phyloP scores from a whole-genome alignment of 1,284 basidiomycete species.

The Apiotrichum veenhuisii region DNA sequence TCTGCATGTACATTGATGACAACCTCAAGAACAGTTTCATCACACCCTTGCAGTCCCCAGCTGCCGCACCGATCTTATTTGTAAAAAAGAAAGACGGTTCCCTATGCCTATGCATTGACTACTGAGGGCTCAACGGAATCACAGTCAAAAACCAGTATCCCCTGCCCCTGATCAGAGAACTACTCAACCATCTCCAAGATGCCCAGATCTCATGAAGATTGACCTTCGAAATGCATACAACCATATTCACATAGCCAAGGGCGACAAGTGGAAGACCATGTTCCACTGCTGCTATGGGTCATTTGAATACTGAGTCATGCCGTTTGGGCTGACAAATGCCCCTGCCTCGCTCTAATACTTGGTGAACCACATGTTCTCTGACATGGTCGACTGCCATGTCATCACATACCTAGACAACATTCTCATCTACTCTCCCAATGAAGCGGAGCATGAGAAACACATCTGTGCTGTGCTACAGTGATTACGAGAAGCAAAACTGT shows the following conservation, averaged over 20 bases:
- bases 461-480: slow-evolving; percentile 43
- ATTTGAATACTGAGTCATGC: slow-evolving; percentile 51
- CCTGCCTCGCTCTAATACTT: slow-evolving; percentile 47
- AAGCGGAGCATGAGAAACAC: slow-evolving; percentile 41
- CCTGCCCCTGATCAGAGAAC: slow-evolving; percentile 25
- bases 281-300: slow-evolving; percentile 44
- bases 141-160: slow-evolving; percentile 47
- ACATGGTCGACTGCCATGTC: slow-evolving; percentile 31
- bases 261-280: slow-evolving; percentile 47
- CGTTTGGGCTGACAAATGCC: slow-evolving; percentile 51
- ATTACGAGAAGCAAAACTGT: slow-evolving; percentile 45
- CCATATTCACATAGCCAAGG: slow-evolving; percentile 30
- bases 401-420: slow-evolving; percentile 49
- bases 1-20: slow-evolving; percentile 48
- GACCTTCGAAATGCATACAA: slow-evolving; percentile 41
- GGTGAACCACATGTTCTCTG: slow-evolving; percentile 31
- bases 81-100: slow-evolving; percentile 54
- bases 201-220: slow-evolving; percentile 35
- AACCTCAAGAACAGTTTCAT: slow-evolving; percentile 47
- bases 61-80: slow-evolving; percentile 52
- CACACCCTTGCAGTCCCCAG: slow-evolving; percentile 31
- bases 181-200: slow-evolving; percentile 34
- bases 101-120: slow-evolving; percentile 52
- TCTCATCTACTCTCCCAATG: too few relatives aligned
- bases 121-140: slow-evolving; percentile 50